Conservation (phyloP, 805 yeast species). For the Metschnikowia sp. region DNA sequence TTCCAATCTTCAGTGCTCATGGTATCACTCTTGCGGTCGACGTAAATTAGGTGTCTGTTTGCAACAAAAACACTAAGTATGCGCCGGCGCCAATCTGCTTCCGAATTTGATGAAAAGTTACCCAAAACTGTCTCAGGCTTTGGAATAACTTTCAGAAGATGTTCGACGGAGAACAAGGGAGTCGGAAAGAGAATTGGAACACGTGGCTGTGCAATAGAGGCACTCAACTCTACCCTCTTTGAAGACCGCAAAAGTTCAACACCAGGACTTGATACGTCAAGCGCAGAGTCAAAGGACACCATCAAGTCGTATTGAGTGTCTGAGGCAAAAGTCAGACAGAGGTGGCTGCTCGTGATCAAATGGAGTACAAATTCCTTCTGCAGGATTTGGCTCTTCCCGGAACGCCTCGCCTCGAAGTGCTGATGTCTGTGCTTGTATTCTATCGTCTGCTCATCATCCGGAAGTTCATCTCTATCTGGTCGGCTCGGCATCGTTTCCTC, state of each 20-base stretch:
- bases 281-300: constrained; percentile 33
- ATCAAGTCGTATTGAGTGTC: constrained; percentile 25
- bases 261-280: constrained; percentile 34
- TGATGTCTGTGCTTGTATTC: constrained; percentile 11
- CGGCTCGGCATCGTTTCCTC: constrained; percentile 14
- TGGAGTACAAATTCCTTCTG: constrained; percentile 9
- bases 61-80: constrained; percentile 28
- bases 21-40: constrained; percentile 16
- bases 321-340: constrained; percentile 12
- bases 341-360: constrained; percentile 15
- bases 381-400: not conserved
- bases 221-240: constrained; percentile 2
- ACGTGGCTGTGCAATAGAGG: constrained; percentile 6
- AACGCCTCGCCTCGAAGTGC: constrained; percentile 3
- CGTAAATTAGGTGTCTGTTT: constrained; percentile 27
- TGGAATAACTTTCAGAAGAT: constrained; percentile 22
- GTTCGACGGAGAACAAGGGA: constrained; percentile 34
- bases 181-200: constrained; percentile 37
- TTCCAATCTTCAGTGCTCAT: constrained; percentile 24
- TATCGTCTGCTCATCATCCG: constrained; percentile 11
- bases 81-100: constrained; percentile 31
- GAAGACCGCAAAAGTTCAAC: constrained; percentile 30
- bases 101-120: constrained; percentile 18
- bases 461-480: constrained; percentile 6
- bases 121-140: constrained; percentile 20